Base-by-base conservation (phyloP, 1,139 yeast genomes). In the Barnettozyma hawaiiensis region DNA sequence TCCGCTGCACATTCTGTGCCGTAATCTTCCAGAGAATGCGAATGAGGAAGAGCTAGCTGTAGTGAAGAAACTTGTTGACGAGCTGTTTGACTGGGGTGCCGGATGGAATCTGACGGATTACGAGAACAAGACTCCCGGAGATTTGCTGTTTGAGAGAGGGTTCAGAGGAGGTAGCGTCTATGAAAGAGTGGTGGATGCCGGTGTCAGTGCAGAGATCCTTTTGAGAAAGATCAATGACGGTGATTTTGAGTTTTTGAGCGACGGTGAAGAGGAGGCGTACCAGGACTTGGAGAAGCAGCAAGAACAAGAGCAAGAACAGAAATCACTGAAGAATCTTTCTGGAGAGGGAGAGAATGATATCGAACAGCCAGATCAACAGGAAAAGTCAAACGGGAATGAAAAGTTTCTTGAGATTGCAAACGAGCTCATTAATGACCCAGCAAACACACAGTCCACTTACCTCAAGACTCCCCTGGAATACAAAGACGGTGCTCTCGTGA, bases 191-290 rank as follows among this genome's bases (percentile, higher is more conserved):
- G 85, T 90, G 2, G 81, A 77, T 46, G 96, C 97, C 2, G 97
- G 97, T 29, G 92, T 87, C 2, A 71, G 96, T 46, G 95, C 97
- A 0, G 97, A 90, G 59, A 68, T 90, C 29, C 66, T 90, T 27
- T 68, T 90, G 49, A 70, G 96, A 48, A 82, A 83, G 54, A 73
- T 90, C 39, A 71, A 76, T 44, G 90, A 82, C 48, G 89, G 81
- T 47, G 78, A 75, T 43, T 59, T 69, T 40, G 82, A 75, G 46
- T 72, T 72, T 39, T 49, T 73, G 16, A 54, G 50, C 12, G 60
- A 52, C 19, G 56, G 55, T 10, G 59, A 51, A 31, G 47, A 44
- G 16, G 49, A 48, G 22, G 43, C 23, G 31, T 16, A 37, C 37
- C 44, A 48, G 32, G 36, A 26, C 7, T 18, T 31, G 12, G 43